Percentiles rank a stretch among this genome's conserved stretches.
Evolutionary conservation across 306 rosid genomes (phyloP).

Genomic region (Styphnolobium japonicum): DNA sequence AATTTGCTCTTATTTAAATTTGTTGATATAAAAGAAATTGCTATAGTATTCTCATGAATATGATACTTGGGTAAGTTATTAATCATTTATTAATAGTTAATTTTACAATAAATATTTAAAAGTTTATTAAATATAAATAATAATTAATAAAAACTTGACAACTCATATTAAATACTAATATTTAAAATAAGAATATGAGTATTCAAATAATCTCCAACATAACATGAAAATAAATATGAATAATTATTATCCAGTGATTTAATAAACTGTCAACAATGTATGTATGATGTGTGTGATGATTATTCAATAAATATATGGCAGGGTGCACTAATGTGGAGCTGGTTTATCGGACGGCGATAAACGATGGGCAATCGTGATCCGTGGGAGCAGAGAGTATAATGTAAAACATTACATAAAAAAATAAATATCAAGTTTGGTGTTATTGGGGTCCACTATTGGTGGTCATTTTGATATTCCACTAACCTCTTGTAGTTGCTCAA

Average conservation of each 20-base stretch:
- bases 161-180: too few species aligned
- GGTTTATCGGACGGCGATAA: background rate
- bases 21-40: background rate
- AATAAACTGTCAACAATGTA: background rate
- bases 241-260: background rate
- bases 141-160: too few species aligned
- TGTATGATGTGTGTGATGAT: background rate
- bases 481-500: slow-evolving; percentile 2
- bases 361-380: background rate
- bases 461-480: background rate
- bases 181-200: too few species aligned
- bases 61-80: too few species aligned
- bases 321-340: background rate
- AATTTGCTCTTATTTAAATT: background rate
- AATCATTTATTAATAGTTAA: too few species aligned
- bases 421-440: background rate
- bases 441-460: slow-evolving; percentile 19
- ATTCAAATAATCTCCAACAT: too few species aligned
- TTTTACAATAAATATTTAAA: too few species aligned
- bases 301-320: background rate
- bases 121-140: too few species aligned
- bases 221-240: too few species aligned
- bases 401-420: background rate
- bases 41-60: too few species aligned
- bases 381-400: background rate